Percentiles rank a stretch among this genome's conserved stretches.
Conservation (phyloP, 2,329 filamentous ascomycete species). For the Metarhizium anisopliae region DNA sequence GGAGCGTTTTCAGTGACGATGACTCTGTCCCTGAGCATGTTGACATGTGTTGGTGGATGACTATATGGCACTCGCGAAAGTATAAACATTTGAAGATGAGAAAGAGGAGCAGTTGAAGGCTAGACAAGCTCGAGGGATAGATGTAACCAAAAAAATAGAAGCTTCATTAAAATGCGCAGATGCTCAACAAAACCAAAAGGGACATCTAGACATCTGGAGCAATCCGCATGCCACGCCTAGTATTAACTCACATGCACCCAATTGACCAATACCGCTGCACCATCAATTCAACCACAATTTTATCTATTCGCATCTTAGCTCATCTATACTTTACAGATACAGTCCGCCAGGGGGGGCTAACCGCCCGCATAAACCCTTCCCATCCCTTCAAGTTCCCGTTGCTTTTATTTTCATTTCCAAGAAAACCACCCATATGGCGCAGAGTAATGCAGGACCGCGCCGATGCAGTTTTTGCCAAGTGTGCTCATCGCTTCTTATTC, state of each 20-base stretch:
- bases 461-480: not conserved
- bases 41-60: not conserved
- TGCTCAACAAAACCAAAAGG: not conserved
- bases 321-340: not conserved
- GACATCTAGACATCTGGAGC: not conserved
- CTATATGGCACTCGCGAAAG: not conserved
- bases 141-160: not conserved
- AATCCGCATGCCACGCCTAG: not conserved
- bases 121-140: not conserved
- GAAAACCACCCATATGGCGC: not conserved
- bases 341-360: not conserved
- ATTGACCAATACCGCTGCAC: not conserved
- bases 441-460: not conserved
- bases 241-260: not conserved
- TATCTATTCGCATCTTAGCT: not conserved
- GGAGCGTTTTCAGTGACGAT: not conserved
- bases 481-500: constrained; percentile 7
- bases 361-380: not conserved
- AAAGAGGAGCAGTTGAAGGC: not conserved
- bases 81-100: not conserved
- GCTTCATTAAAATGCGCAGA: not conserved
- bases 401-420: not conserved
- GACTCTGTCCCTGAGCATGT: not conserved
- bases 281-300: not conserved
- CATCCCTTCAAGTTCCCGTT: not conserved